These are phyloP conservation scores for Leptosphaerulina australis DNA, from an alignment of 2,329 filamentous ascomycete species.

Conservation along the genomic window DNA sequence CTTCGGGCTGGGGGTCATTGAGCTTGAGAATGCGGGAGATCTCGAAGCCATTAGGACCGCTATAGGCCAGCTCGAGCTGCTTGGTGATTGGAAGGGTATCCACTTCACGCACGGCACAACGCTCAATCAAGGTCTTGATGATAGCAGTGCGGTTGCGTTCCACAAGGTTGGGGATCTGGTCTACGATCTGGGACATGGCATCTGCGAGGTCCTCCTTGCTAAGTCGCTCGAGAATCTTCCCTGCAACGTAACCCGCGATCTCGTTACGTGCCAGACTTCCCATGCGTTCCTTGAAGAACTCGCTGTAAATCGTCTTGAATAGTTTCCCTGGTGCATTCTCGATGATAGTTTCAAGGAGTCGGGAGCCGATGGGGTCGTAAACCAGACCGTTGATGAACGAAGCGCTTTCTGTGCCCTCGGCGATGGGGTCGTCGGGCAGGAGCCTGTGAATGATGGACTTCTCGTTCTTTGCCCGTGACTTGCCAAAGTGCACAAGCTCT, in stretches of 20 bases:
- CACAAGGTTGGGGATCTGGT: slow-evolving; percentile 74
- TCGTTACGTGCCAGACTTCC: slow-evolving; percentile 85
- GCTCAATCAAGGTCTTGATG: slow-evolving; percentile 80
- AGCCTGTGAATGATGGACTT: slow-evolving; percentile 76
- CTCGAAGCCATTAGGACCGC: slow-evolving; percentile 56
- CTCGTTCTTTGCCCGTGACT: slow-evolving; percentile 67
- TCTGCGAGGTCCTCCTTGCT: slow-evolving; percentile 83
- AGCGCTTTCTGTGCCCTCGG: slow-evolving; percentile 73
- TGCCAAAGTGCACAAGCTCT: slow-evolving; percentile 76
- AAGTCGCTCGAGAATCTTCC: slow-evolving; percentile 79
- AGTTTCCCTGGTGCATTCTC: slow-evolving; percentile 80
- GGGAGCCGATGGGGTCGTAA: slow-evolving; percentile 89
- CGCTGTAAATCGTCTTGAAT: slow-evolving; percentile 85
- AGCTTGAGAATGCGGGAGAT: slow-evolving; percentile 66
- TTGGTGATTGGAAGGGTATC: slow-evolving; percentile 62
- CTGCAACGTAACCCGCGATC: slow-evolving; percentile 85
- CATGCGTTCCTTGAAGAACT: slow-evolving; percentile 80
- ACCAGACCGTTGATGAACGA: slow-evolving; percentile 84
- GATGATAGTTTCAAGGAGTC: slow-evolving; percentile 86
- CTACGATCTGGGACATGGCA: slow-evolving; percentile 72
- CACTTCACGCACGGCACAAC: slow-evolving; percentile 72
- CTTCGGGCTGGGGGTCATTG: slow-evolving; percentile 54
- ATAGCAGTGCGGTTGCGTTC: slow-evolving; percentile 78
- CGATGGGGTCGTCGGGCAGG: slow-evolving; percentile 78
- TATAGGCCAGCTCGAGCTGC: slow-evolving; percentile 64